Percentiles rank a stretch among this genome's conserved stretches.
Evolutionary conservation across 1,139 yeast genomes (phyloP).

Genomic region (Sugiyamaella japonica): DNA sequence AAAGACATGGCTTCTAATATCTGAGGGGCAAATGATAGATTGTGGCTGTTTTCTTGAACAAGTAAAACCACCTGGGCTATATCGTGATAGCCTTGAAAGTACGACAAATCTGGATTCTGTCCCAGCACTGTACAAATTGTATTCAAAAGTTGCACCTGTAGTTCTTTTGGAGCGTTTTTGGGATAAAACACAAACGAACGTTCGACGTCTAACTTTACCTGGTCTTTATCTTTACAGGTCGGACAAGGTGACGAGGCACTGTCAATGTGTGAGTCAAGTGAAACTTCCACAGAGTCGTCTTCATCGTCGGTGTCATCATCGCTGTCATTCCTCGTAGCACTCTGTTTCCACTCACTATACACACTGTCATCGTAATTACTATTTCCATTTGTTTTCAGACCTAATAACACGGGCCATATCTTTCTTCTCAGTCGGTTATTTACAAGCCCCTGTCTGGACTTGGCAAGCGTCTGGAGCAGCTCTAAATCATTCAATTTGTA

Average conservation of each 20-base stretch:
- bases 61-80: slow-evolving; percentile 68
- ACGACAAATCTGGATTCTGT: slow-evolving; percentile 60
- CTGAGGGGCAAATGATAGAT: slow-evolving; percentile 33
- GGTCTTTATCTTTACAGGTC: slow-evolving; percentile 61
- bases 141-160: slow-evolving; percentile 47
- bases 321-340: not conserved
- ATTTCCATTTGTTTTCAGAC: not conserved
- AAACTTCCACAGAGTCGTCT: not conserved
- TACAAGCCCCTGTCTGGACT: slow-evolving; percentile 53
- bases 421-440: slow-evolving; percentile 44
- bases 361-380: not conserved
- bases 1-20: slow-evolving; percentile 61
- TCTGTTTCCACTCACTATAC: not conserved
- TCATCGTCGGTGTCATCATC: not conserved
- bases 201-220: slow-evolving; percentile 72
- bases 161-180: slow-evolving; percentile 19
- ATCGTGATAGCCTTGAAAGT: slow-evolving; percentile 95
- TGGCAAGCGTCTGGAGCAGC: slow-evolving; percentile 40
- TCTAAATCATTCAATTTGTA: slow-evolving; percentile 37
- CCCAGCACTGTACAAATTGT: slow-evolving; percentile 59
- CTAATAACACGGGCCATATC: slow-evolving; percentile 23
- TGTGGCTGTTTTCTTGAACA: slow-evolving; percentile 44
- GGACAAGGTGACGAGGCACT: not conserved
- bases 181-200: slow-evolving; percentile 56
- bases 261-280: too few species aligned